Evolutionary conservation across 495 filamentous ascomycete species (phyloP).

Genomic region (Immersiella caudata): DNA sequence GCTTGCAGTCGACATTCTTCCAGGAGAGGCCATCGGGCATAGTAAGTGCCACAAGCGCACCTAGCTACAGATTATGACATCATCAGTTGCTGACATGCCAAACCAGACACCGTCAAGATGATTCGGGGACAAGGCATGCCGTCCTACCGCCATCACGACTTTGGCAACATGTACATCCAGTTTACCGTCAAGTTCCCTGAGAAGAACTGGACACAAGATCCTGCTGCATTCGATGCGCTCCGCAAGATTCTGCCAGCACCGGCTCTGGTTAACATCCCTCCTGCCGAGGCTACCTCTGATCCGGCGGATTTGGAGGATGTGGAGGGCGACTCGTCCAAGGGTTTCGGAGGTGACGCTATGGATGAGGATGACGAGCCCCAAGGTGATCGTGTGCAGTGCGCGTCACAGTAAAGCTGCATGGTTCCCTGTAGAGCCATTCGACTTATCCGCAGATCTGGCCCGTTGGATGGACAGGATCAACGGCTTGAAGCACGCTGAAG

Average conservation of each 20-base stretch:
- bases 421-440: not conserved
- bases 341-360: conserved; percentile 62
- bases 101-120: conserved; percentile 82
- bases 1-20: conserved; percentile 86
- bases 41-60: conserved; percentile 65
- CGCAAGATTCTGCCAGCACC: conserved; percentile 81
- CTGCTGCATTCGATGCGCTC: conserved; percentile 63
- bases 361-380: conserved; percentile 86
- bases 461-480: not conserved
- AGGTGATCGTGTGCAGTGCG: conserved; percentile 94
- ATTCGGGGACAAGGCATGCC: conserved; percentile 98
- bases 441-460: not conserved
- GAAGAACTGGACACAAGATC: conserved; percentile 61
- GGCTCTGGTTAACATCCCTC: conserved; percentile 60
- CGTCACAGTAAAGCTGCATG: conserved; percentile 74
- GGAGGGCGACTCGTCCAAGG: conserved; percentile 63
- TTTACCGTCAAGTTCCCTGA: conserved; percentile 97
- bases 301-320: conserved; percentile 81
- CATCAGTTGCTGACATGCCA: conserved; percentile 26
- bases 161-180: conserved; percentile 95
- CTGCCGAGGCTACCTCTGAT: conserved; percentile 84
- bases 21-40: conserved; percentile 90
- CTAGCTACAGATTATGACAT: not conserved
- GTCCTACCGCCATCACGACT: conserved; percentile 92
- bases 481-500: not conserved